Evolutionary conservation across 495 filamentous ascomycete species (phyloP).

Genomic region (Neurospora sp.): DNA sequence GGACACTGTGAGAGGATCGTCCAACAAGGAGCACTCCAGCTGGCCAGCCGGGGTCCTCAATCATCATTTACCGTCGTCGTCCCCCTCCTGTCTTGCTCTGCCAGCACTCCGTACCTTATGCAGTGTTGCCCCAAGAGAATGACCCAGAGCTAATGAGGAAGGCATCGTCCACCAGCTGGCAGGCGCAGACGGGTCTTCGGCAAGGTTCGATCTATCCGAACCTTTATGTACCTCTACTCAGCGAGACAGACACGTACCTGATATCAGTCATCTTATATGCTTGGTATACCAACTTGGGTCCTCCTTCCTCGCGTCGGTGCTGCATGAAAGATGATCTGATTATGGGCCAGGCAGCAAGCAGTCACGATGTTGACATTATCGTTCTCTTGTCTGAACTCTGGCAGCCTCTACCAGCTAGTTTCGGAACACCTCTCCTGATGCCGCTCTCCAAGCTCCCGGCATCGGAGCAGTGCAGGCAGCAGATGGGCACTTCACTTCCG

Average conservation of each 20-base stretch:
- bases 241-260: background rate
- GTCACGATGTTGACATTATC: background rate
- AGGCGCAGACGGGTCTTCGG: background rate
- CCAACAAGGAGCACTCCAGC: background rate
- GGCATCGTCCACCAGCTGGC: background rate
- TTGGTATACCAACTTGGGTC: background rate
- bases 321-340: background rate
- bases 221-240: background rate
- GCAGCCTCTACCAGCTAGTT: background rate
- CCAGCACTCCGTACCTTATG: background rate
- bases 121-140: background rate
- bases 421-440: background rate
- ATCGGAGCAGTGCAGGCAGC: background rate
- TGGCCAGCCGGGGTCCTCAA: background rate
- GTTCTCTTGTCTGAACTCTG: background rate
- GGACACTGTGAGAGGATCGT: background rate
- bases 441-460: background rate
- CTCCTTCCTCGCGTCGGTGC: background rate
- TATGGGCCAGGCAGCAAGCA: background rate
- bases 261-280: background rate
- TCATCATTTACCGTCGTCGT: background rate
- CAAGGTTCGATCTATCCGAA: background rate
- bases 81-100: background rate
- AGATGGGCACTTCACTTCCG: background rate
- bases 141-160: background rate